These are phyloP conservation scores for Termitomyces sp. DNA, from an alignment of 768 basidiomycete species.

Conservation along the genomic window DNA sequence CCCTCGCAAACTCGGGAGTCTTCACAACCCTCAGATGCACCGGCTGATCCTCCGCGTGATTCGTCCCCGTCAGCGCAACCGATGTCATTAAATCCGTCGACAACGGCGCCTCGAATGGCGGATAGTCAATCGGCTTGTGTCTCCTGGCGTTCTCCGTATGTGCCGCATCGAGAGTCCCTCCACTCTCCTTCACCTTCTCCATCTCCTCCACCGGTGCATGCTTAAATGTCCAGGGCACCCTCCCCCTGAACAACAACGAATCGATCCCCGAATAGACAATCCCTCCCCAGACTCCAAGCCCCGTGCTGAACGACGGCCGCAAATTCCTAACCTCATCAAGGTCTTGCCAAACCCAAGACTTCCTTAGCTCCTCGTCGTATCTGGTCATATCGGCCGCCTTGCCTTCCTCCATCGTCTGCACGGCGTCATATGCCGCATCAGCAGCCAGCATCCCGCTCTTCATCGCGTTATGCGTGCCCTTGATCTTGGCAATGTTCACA, in stretches of 20 bases:
- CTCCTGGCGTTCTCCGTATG: conserved; percentile 64
- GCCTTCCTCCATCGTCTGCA: conserved; percentile 25
- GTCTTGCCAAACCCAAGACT: conserved; percentile 84
- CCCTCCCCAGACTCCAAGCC: conserved; percentile 81
- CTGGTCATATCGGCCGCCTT: conserved; percentile 54
- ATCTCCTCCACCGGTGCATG: conserved; percentile 39
- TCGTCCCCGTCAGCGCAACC: conserved; percentile 86
- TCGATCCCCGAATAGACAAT: conserved; percentile 88
- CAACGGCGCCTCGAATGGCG: conserved; percentile 79
- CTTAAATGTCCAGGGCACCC: conserved; percentile 89
- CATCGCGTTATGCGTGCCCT: conserved; percentile 99
- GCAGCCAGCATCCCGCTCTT: conserved; percentile 98
- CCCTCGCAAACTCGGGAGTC: conserved; percentile 22
- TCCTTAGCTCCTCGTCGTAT: conserved; percentile 65
- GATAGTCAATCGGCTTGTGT: conserved; percentile 78
- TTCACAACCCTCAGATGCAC: conserved; percentile 72
- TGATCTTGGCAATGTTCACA: conserved; percentile 95
- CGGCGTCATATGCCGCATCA: conserved; percentile 70
- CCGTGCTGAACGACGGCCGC: conserved; percentile 80
- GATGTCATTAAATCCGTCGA: conserved; percentile 93
- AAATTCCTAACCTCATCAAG: conserved; percentile 88
- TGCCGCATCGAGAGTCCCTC: conserved; percentile 48
- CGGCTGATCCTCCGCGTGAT: conserved; percentile 96
- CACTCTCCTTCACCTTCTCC: conserved; percentile 18
- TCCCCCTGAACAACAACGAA: conserved; percentile 74